These are phyloP conservation scores for Vaccinium corymbosum DNA, from an alignment of 148 eudicot genomes.

Conservation along the genomic window DNA sequence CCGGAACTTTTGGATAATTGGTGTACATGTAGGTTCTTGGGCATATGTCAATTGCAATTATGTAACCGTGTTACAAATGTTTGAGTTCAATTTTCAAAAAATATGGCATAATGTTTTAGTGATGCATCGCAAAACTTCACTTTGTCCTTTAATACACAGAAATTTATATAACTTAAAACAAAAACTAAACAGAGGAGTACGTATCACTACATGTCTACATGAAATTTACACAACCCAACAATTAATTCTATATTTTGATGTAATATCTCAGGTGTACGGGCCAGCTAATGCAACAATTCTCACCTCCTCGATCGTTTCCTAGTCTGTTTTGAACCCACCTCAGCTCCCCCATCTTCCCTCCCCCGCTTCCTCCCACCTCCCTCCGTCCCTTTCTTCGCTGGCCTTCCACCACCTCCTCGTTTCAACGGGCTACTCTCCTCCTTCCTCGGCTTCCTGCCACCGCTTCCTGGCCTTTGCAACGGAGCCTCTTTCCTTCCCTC, in stretches of 20 bases:
- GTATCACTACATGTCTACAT: background rate
- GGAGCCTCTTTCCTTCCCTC: constrained; percentile 22
- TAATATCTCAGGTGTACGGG: background rate
- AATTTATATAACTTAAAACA: background rate
- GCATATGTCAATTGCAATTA: too few species aligned
- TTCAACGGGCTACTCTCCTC: constrained; percentile 28
- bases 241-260: background rate
- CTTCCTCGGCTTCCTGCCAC: constrained; percentile 21
- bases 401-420: constrained; percentile 26
- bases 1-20: too few species aligned
- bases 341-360: constrained; percentile 21
- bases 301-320: constrained; percentile 34
- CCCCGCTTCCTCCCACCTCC: constrained; percentile 19
- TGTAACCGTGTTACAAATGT: too few species aligned
- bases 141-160: background rate
- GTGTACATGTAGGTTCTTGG: too few species aligned
- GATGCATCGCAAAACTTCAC: background rate
- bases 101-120: background rate
- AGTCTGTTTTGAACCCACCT: constrained; percentile 24
- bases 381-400: constrained; percentile 28
- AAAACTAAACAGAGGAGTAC: background rate
- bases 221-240: background rate
- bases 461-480: background rate
- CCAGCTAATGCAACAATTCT: background rate
- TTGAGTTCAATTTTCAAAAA: background rate